Evolutionary conservation across 1,139 yeast genomes (phyloP).

Genomic region (Saccharomycopsis hybrid): DNA sequence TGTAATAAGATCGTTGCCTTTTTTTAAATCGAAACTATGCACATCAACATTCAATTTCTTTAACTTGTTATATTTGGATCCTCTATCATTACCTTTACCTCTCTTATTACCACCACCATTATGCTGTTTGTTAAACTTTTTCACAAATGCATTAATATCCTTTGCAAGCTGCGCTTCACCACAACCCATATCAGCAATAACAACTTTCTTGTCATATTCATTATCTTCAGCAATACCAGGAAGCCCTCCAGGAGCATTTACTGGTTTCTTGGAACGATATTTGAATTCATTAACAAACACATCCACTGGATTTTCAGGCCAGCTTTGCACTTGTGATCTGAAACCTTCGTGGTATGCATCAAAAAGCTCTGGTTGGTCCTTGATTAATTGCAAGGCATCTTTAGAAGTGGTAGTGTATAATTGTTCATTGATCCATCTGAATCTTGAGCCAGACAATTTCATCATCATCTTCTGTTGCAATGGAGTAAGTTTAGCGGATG

Average conservation of each 20-base stretch:
- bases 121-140: slow-evolving; percentile 31
- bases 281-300: slow-evolving; percentile 72
- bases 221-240: slow-evolving; percentile 55
- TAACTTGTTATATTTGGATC: slow-evolving; percentile 3
- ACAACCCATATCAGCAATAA: slow-evolving; percentile 97
- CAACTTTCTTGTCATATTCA: slow-evolving; percentile 39
- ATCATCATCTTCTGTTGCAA: slow-evolving; percentile 94
- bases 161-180: slow-evolving; percentile 89
- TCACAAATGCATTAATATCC: slow-evolving; percentile 50
- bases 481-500: slow-evolving; percentile 60
- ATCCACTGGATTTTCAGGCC: slow-evolving; percentile 98
- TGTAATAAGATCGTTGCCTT: slow-evolving; percentile 79
- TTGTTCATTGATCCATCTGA: slow-evolving; percentile 97
- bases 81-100: slow-evolving; percentile 27
- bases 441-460: slow-evolving; percentile 87
- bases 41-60: slow-evolving; percentile 48
- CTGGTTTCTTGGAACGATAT: slow-evolving; percentile 53
- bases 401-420: slow-evolving; percentile 78
- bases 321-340: slow-evolving; percentile 85
- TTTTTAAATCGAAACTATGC: slow-evolving; percentile 86
- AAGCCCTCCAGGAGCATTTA: slow-evolving; percentile 92
- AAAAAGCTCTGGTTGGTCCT: slow-evolving; percentile 79
- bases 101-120: slow-evolving; percentile 33
- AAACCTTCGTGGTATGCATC: slow-evolving; percentile 95
- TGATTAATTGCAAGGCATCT: slow-evolving; percentile 65